phyloP scores from a whole-genome alignment of 805 yeast genomes.

The Candida patagonica region DNA sequence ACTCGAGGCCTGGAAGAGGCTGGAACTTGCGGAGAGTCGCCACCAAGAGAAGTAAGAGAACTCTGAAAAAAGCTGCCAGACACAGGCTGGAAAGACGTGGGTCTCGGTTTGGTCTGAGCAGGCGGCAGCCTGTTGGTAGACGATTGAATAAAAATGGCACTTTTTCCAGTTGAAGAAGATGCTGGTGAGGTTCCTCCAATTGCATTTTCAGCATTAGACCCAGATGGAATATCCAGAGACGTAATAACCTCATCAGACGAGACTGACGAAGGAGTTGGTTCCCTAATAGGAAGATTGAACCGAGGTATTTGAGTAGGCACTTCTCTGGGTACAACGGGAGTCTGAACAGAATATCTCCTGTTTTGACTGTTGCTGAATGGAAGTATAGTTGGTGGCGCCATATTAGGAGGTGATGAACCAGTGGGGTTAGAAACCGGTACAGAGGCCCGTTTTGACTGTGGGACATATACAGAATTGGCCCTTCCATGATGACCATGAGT shows the following conservation, averaged over 20 bases:
- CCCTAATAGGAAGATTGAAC: not conserved
- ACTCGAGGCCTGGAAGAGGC: slow-evolving; percentile 23
- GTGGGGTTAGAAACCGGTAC: not conserved
- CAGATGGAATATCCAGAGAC: slow-evolving; percentile 17
- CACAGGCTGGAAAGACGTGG: slow-evolving; percentile 30
- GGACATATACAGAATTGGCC: not conserved
- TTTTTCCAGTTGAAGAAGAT: not conserved
- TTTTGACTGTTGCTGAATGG: slow-evolving; percentile 6
- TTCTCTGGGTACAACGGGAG: slow-evolving; percentile 5
- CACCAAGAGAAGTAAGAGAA: slow-evolving; percentile 5
- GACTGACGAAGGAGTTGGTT: not conserved
- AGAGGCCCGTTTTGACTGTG: too few species aligned
- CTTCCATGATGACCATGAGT: not conserved
- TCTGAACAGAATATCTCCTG: slow-evolving; percentile 20
- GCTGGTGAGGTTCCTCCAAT: too few species aligned
- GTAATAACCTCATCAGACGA: slow-evolving; percentile 14
- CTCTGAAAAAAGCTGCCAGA: not conserved
- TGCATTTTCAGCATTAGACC: too few species aligned
- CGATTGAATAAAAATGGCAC: not conserved
- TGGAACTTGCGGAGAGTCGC: slow-evolving; percentile 4
- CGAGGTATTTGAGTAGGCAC: not conserved
- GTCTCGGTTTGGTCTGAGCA: slow-evolving; percentile 27
- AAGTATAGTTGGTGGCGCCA: slow-evolving; percentile 3
- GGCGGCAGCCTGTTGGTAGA: slow-evolving; percentile 12
- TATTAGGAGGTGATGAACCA: slow-evolving; percentile 4